Conservation (phyloP, 2,329 filamentous ascomycete species). For the Fusarium sp. region DNA sequence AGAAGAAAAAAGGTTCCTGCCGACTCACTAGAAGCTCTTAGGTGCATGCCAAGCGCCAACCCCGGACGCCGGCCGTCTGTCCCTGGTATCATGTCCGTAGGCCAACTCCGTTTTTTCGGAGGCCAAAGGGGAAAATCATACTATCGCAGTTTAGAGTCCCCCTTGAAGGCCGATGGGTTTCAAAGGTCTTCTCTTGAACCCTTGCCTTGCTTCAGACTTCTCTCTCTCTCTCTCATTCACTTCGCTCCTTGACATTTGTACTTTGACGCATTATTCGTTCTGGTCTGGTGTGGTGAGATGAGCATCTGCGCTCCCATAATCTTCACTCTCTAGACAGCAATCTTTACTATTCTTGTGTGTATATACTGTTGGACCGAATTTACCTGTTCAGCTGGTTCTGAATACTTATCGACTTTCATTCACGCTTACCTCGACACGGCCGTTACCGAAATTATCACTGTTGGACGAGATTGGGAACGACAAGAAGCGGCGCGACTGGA, state of each 20-base stretch:
- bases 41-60: constrained; percentile 41
- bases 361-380: constrained; percentile 22
- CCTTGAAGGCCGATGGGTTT: constrained; percentile 17
- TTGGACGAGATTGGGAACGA: constrained; percentile 2
- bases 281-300: constrained; percentile 24
- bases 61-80: constrained; percentile 37
- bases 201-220: constrained; percentile 13
- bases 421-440: background rate
- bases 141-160: constrained; percentile 15
- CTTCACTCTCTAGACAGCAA: constrained; percentile 41
- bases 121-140: constrained; percentile 25
- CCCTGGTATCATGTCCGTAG: constrained; percentile 40
- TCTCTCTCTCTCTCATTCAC: constrained; percentile 5
- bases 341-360: constrained; percentile 44
- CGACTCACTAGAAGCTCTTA: constrained; percentile 22
- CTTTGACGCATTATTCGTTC: no score
- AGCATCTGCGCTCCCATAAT: constrained; percentile 39
- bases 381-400: background rate
- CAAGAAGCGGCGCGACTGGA: constrained; percentile 1
- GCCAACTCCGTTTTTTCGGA: constrained; percentile 32
- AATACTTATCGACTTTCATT: background rate
- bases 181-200: constrained; percentile 15
- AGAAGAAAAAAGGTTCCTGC: constrained; percentile 5
- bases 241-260: background rate
- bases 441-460: background rate